Percentiles rank a stretch among this genome's conserved stretches.
phyloP scores from a whole-genome alignment of 495 filamentous ascomycete genomes.

The Trypethelium eluteriae region DNA sequence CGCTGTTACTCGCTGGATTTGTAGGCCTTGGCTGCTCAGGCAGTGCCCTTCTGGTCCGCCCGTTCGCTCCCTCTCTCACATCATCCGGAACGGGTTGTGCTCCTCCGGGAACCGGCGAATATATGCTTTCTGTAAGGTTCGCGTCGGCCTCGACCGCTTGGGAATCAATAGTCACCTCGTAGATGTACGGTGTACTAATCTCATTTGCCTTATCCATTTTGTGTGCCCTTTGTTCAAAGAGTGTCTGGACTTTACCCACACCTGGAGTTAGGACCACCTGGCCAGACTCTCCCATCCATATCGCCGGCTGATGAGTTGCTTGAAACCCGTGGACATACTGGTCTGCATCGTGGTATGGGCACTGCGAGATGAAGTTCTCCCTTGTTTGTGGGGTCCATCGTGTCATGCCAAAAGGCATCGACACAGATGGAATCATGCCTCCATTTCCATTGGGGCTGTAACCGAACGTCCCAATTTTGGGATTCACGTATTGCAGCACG shows the following conservation, averaged over 20 bases:
- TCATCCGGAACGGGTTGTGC: constrained; percentile 19
- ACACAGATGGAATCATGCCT: constrained; percentile 26
- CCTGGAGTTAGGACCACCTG: constrained; percentile 22
- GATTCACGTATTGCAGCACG: constrained; percentile 24
- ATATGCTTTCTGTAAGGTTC: constrained; percentile 24
- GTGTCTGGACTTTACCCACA: constrained; percentile 19
- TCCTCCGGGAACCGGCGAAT: constrained; percentile 22
- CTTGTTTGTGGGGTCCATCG: constrained; percentile 24
- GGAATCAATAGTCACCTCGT: constrained; percentile 20
- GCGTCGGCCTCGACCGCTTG: constrained; percentile 13
- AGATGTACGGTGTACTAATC: constrained; percentile 23
- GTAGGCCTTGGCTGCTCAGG: constrained; percentile 7
- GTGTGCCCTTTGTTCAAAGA: constrained; percentile 23
- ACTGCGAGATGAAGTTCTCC: constrained; percentile 26
- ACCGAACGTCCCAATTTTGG: constrained; percentile 24
- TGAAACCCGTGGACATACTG: constrained; percentile 22
- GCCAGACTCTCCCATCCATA: constrained; percentile 26
- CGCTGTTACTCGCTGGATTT: background rate
- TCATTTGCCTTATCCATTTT: constrained; percentile 19
- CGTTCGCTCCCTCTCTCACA: constrained; percentile 20
- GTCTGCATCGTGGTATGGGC: constrained; percentile 22
- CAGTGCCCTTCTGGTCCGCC: constrained; percentile 19
- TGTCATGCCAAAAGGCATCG: constrained; percentile 23
- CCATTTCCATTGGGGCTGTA: constrained; percentile 23
- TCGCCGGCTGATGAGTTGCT: constrained; percentile 25